A percentile compares a stretch with the other conserved stretches of the same genome.
Conservation (phyloP, 2,329 filamentous ascomycete genomes). For the Penicillium sp. region DNA sequence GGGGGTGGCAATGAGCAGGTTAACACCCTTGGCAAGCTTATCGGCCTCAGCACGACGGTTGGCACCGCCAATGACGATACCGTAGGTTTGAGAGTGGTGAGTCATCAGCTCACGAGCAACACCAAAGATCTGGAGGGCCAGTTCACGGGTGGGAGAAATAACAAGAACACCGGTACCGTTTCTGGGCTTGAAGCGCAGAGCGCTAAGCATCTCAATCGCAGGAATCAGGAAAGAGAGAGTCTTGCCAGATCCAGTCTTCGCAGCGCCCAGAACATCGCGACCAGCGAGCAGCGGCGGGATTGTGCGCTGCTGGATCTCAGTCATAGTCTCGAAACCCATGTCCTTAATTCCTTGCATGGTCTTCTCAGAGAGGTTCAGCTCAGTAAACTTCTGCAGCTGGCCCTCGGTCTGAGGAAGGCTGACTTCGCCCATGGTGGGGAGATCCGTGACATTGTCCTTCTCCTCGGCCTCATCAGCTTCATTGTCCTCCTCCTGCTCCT, state of each 20-base stretch:
- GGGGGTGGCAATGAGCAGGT: slow-evolving; percentile 90
- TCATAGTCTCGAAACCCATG: slow-evolving; percentile 96
- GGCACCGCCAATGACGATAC: slow-evolving; percentile 93
- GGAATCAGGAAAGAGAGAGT: slow-evolving; percentile 93
- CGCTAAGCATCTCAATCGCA: slow-evolving; percentile 87
- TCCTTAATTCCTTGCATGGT: slow-evolving; percentile 84
- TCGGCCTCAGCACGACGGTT: slow-evolving; percentile 89
- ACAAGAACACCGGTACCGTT: slow-evolving; percentile 91
- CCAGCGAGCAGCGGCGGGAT: slow-evolving; percentile 89
- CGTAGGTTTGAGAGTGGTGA: slow-evolving; percentile 90
- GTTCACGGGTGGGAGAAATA: slow-evolving; percentile 87
- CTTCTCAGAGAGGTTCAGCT: slow-evolving; percentile 83
- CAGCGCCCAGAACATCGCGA: slow-evolving; percentile 88
- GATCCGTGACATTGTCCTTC: slow-evolving; percentile 44
- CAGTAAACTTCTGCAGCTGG: slow-evolving; percentile 70
- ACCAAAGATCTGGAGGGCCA: slow-evolving; percentile 94
- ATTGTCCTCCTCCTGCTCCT: slow-evolving; percentile 22
- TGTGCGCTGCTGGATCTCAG: slow-evolving; percentile 83
- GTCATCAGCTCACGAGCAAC: slow-evolving; percentile 92
- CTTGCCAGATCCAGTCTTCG: slow-evolving; percentile 95
- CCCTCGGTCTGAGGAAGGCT: slow-evolving; percentile 60
- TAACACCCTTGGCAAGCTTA: slow-evolving; percentile 92
- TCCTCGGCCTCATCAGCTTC: slow-evolving; percentile 27
- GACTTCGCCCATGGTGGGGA: slow-evolving; percentile 55
- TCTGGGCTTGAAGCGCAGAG: slow-evolving; percentile 88